These are phyloP conservation scores for Henckelia pumila DNA, from an alignment of 257 asterid genomes.

Conservation along the genomic window DNA sequence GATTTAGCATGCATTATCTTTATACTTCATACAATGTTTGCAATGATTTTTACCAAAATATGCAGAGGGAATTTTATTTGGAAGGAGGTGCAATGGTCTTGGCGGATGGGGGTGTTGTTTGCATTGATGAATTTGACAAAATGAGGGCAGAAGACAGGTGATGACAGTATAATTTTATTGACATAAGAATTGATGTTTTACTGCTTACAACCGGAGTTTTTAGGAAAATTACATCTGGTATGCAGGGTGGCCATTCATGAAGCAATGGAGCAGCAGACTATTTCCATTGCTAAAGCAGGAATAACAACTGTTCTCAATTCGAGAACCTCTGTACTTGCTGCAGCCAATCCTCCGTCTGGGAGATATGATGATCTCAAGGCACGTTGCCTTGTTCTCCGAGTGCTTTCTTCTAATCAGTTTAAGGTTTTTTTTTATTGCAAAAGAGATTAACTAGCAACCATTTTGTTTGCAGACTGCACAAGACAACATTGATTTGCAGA, in stretches of 20 bases:
- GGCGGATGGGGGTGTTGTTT: constrained; percentile 99
- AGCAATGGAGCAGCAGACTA: constrained; percentile 99
- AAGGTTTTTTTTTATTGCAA: constrained; percentile 14
- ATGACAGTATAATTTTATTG: constrained; percentile 11
- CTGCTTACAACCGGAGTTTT: constrained; percentile 18
- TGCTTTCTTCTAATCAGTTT: constrained; percentile 1
- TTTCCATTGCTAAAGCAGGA: constrained; percentile 99
- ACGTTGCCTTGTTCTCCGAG: constrained; percentile 7
- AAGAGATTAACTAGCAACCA: constrained; percentile 25
- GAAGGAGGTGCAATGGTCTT: constrained; percentile 99
- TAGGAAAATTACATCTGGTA: constrained; percentile 26
- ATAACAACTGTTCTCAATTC: constrained; percentile 98
- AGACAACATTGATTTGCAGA: constrained; percentile 98
- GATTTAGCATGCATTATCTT: constrained; percentile 3
- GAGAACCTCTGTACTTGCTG: constrained; percentile 99
- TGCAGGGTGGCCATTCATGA: constrained; percentile 97
- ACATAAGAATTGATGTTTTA: constrained; percentile 17
- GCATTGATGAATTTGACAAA: constrained; percentile 98
- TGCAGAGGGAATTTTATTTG: constrained; percentile 91
- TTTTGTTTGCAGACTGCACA: constrained; percentile 80
- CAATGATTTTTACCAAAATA: constrained; percentile 22
- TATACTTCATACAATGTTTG: constrained; percentile 1
- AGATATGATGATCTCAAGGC: constrained; percentile 99
- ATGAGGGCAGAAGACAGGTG: constrained; percentile 99
- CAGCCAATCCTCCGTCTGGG: constrained; percentile 99